Evolutionary conservation across 192 early-diverging fungal species (phyloP).

Genomic region (Obelidium mucronatum): DNA sequence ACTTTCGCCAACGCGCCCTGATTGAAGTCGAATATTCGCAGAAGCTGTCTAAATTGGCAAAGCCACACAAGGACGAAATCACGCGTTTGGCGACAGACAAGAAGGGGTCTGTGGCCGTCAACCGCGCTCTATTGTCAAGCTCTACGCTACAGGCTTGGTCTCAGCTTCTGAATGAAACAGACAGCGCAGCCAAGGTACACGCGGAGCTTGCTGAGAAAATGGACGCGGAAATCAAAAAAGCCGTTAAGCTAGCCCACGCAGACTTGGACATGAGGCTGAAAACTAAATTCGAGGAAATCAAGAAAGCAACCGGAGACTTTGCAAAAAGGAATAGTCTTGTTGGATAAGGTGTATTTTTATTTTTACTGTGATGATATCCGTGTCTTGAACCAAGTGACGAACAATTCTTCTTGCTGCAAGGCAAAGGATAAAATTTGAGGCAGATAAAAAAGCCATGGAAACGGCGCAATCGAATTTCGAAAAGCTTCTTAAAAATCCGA

Average conservation of each 20-base stretch:
- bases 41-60: conserved; percentile 41
- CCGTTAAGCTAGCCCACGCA: conserved; percentile 38
- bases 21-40: conserved; percentile 49
- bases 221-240: conserved; percentile 44
- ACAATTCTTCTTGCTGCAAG: conserved; percentile 38
- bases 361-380: too few relatives aligned
- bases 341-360: too few relatives aligned
- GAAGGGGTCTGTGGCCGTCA: not conserved
- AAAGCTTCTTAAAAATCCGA: conserved; percentile 34
- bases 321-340: too few relatives aligned
- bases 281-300: conserved; percentile 48
- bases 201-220: conserved; percentile 36
- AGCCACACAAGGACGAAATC: conserved; percentile 46
- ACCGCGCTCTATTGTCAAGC: conserved; percentile 39
- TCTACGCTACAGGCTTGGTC: conserved; percentile 43
- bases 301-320: conserved; percentile 38
- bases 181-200: conserved; percentile 34
- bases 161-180: conserved; percentile 45
- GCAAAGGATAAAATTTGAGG: conserved; percentile 42
- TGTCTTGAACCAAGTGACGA: too few relatives aligned
- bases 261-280: conserved; percentile 44
- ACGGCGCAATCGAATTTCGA: conserved; percentile 37
- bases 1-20: conserved; percentile 42
- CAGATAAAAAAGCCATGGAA: conserved; percentile 45
- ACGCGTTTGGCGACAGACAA: conserved; percentile 9